A percentile compares a stretch with the other conserved stretches of the same genome.
These are phyloP conservation scores for Przewalskia tangutica DNA, from an alignment of 257 asterid genomes.

Conservation along the genomic window DNA sequence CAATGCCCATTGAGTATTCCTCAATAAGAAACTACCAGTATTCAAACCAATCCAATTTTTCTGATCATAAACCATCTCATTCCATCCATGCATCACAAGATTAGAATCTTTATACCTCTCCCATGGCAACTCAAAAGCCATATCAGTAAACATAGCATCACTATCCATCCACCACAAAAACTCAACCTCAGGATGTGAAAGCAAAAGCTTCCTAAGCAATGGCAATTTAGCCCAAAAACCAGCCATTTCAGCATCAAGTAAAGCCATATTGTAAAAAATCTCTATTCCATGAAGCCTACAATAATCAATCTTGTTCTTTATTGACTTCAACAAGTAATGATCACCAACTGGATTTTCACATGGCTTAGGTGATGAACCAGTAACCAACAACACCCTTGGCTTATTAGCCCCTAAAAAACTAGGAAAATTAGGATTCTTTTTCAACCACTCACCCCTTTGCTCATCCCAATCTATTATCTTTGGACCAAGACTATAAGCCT, in stretches of 20 bases:
- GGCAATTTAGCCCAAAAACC: slow-evolving; percentile 94
- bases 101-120: slow-evolving; percentile 67
- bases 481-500: slow-evolving; percentile 58
- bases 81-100: slow-evolving; percentile 87
- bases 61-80: slow-evolving; percentile 58
- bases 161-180: slow-evolving; percentile 98
- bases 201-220: slow-evolving; percentile 63
- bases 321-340: slow-evolving; percentile 73
- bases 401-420: slow-evolving; percentile 37
- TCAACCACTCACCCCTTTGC: slow-evolving; percentile 71
- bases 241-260: slow-evolving; percentile 88
- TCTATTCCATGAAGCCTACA: slow-evolving; percentile 79
- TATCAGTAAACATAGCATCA: slow-evolving; percentile 90
- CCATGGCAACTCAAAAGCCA: slow-evolving; percentile 93
- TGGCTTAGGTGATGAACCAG: slow-evolving; percentile 91
- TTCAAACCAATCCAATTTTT: slow-evolving; percentile 91
- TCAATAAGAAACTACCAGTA: slow-evolving; percentile 81
- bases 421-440: slow-evolving; percentile 37
- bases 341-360: slow-evolving; percentile 96
- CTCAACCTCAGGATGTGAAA: slow-evolving; percentile 88
- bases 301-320: slow-evolving; percentile 86
- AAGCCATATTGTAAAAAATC: slow-evolving; percentile 70
- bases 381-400: slow-evolving; percentile 72
- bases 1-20: slow-evolving; percentile 88
- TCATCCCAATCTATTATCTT: slow-evolving; percentile 70